Conservation (phyloP, 495 filamentous ascomycete species). For the Penicillium longicatenatum region DNA sequence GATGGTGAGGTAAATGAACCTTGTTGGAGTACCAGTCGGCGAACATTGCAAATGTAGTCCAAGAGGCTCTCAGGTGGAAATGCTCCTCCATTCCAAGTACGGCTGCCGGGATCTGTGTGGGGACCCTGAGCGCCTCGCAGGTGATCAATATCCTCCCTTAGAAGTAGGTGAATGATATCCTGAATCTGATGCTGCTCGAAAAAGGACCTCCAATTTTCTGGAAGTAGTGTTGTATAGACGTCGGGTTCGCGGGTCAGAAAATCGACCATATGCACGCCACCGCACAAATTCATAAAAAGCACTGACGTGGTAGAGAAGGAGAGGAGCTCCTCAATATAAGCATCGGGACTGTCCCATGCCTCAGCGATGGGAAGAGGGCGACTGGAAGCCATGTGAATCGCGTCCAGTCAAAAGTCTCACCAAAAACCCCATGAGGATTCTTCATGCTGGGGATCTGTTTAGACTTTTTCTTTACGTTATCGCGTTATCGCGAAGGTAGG, state of each 20-base stretch:
- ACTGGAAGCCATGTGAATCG: conserved; percentile 20
- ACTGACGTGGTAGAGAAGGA: conserved; percentile 71
- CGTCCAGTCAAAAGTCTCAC: background rate
- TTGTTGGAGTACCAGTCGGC: conserved; percentile 68
- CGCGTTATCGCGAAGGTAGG: too few species aligned
- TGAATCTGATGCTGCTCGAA: conserved; percentile 69
- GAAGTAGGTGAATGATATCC: conserved; percentile 73
- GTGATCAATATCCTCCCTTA: conserved; percentile 66
- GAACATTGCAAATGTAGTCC: conserved; percentile 75
- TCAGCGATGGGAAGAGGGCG: conserved; percentile 58
- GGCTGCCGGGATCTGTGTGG: conserved; percentile 4
- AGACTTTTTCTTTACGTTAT: too few species aligned
- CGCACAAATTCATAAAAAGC: conserved; percentile 83
- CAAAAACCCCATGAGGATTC: background rate
- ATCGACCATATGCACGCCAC: conserved; percentile 92
- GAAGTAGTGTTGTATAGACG: conserved; percentile 73
- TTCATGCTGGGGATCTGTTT: background rate
- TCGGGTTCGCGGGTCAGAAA: conserved; percentile 87
- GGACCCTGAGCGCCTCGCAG: background rate
- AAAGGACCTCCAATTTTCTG: conserved; percentile 77
- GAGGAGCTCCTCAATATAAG: conserved; percentile 78
- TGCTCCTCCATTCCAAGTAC: conserved; percentile 52
- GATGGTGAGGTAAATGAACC: conserved; percentile 45
- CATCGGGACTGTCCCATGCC: conserved; percentile 59
- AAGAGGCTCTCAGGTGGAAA: conserved; percentile 67